Evolutionary conservation across 129 eudicot species (phyloP).

Genomic region (Silybum marianum): DNA sequence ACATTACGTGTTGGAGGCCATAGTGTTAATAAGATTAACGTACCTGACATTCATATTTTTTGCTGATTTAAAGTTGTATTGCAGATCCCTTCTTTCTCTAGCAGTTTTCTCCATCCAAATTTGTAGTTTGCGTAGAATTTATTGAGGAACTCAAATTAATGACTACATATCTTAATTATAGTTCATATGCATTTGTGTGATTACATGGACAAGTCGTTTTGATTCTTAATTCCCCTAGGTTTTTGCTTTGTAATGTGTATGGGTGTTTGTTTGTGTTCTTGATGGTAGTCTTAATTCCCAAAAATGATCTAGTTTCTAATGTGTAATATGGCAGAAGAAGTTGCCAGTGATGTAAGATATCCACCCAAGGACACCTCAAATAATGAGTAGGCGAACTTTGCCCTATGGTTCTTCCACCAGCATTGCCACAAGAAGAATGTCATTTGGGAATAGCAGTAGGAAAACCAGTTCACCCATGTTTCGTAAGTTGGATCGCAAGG

Average conservation of each 20-base stretch:
- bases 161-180: not conserved
- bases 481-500: constrained; percentile 65
- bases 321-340: constrained; percentile 42
- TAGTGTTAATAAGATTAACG: not conserved
- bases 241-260: not conserved
- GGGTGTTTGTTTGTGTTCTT: not conserved
- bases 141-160: not conserved
- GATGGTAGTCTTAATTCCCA: not conserved
- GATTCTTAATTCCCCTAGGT: not conserved
- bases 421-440: constrained; percentile 42
- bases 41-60: not conserved
- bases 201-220: not conserved
- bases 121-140: not conserved
- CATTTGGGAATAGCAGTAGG: constrained; percentile 31
- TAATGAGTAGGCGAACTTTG: constrained; percentile 26
- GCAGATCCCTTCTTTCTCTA: not conserved
- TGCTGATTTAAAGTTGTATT: not conserved
- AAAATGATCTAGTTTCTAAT: constrained; percentile 11
- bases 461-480: constrained; percentile 62
- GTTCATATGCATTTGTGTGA: not conserved
- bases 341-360: constrained; percentile 55
- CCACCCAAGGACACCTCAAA: constrained; percentile 48
- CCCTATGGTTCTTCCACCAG: constrained; percentile 36
- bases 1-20: too few relatives aligned
- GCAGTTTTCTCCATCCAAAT: not conserved